Percentiles rank a stretch among this genome's conserved stretches.
Conservation (phyloP, 2,329 filamentous ascomycete genomes). For the Scytalidium lignicola region DNA sequence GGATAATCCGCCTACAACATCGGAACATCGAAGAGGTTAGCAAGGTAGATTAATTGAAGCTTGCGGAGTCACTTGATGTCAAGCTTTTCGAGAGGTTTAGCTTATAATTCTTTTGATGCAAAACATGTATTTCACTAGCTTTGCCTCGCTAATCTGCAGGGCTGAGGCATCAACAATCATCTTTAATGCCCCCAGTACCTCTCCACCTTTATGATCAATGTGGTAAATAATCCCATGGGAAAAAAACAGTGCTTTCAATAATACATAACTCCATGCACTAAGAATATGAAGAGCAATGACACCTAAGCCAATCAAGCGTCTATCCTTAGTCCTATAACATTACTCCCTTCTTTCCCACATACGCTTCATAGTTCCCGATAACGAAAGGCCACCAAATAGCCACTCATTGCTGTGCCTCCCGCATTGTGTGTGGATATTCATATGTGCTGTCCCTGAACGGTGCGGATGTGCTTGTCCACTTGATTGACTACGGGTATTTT, state of each 20-base stretch:
- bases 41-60: background rate
- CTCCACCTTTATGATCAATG: too few relatives aligned
- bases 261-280: too few relatives aligned
- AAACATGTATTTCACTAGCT: background rate
- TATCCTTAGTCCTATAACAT: background rate
- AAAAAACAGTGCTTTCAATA: too few relatives aligned
- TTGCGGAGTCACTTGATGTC: background rate
- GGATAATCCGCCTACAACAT: slow-evolving; percentile 1
- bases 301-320: too few relatives aligned
- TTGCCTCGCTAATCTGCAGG: background rate
- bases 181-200: too few relatives aligned
- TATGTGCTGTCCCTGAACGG: slow-evolving; percentile 7
- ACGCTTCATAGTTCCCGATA: slow-evolving; percentile 11
- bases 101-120: too few relatives aligned
- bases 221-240: too few relatives aligned
- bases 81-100: background rate
- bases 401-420: slow-evolving; percentile 22
- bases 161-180: background rate
- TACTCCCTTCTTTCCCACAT: slow-evolving; percentile 7
- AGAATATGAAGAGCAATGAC: too few relatives aligned
- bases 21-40: slow-evolving; percentile 3
- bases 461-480: background rate
- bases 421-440: slow-evolving; percentile 18
- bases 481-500: background rate
- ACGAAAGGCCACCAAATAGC: slow-evolving; percentile 15